A percentile compares a stretch with the other conserved stretches of the same genome.
These are phyloP conservation scores for Pyracantha coccinea DNA, from an alignment of 331 rosid genomes.

Conservation along the genomic window DNA sequence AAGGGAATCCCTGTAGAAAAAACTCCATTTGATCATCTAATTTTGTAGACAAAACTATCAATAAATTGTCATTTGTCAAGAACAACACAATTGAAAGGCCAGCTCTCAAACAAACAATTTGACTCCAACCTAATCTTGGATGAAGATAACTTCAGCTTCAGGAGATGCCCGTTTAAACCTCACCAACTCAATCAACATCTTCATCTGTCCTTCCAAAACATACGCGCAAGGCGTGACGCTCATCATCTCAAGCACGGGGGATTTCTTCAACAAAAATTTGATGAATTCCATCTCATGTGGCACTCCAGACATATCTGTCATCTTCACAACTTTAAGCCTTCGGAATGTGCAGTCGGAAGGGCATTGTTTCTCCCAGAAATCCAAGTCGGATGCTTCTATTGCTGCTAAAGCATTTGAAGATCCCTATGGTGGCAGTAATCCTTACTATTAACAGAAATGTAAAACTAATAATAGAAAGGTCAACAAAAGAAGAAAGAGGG, in stretches of 20 bases:
- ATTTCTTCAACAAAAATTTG: slow-evolving; percentile 58
- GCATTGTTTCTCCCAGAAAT: slow-evolving; percentile 57
- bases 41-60: not conserved
- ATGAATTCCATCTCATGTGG: slow-evolving; percentile 72
- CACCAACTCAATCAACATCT: slow-evolving; percentile 59
- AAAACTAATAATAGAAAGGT: not conserved
- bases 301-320: slow-evolving; percentile 66
- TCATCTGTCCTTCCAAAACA: slow-evolving; percentile 36
- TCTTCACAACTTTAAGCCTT: slow-evolving; percentile 56
- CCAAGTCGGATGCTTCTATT: slow-evolving; percentile 48
- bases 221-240: slow-evolving; percentile 38
- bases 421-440: slow-evolving; percentile 34
- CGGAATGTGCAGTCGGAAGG: slow-evolving; percentile 31
- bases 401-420: slow-evolving; percentile 46
- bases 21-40: too few species aligned
- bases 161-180: slow-evolving; percentile 73
- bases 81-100: not conserved
- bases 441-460: not conserved
- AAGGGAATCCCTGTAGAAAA: too few species aligned
- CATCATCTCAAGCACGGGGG: slow-evolving; percentile 68
- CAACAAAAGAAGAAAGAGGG: not conserved
- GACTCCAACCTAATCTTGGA: slow-evolving; percentile 23
- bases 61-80: not conserved
- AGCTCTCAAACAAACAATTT: not conserved
- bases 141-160: slow-evolving; percentile 50